phyloP scores from a whole-genome alignment of 1,284 basidiomycete genomes.

The Ceratobasidium sp. region DNA sequence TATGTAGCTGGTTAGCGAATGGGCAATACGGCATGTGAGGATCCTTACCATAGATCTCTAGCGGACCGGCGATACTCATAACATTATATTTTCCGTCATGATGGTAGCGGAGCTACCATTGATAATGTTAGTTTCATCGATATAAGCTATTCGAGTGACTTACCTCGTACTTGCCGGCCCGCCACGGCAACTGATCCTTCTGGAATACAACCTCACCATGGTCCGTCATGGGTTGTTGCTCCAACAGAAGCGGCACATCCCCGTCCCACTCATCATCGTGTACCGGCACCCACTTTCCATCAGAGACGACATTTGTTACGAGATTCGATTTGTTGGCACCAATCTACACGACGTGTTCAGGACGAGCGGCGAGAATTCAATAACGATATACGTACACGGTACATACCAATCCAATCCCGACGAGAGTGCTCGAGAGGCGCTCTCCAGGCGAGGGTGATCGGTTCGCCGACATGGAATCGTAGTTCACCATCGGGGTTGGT shows the following conservation, averaged over 20 bases:
- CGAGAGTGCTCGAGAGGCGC: slow-evolving; percentile 89
- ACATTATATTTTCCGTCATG: slow-evolving; percentile 98
- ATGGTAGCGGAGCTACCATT: slow-evolving; percentile 77
- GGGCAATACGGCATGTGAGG: neutral
- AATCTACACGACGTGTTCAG: slow-evolving; percentile 63
- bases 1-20: slow-evolving; percentile 54
- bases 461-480: slow-evolving; percentile 91
- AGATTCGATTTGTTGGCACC: slow-evolving; percentile 86
- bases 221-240: slow-evolving; percentile 57
- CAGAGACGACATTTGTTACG: slow-evolving; percentile 87
- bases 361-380: neutral
- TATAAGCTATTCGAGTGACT: slow-evolving; percentile 49
- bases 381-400: slow-evolving; percentile 65
- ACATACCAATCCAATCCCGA: slow-evolving; percentile 98
- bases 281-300: slow-evolving; percentile 92
- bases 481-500: slow-evolving; percentile 63
- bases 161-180: slow-evolving; percentile 88
- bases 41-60: slow-evolving; percentile 87
- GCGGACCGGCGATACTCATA: slow-evolving; percentile 82
- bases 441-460: slow-evolving; percentile 87
- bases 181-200: slow-evolving; percentile 86
- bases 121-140: neutral
- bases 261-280: slow-evolving; percentile 95
- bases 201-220: slow-evolving; percentile 82
- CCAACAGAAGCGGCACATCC: slow-evolving; percentile 71